These are phyloP conservation scores for Takakia lepidozioides DNA, from an alignment of 225 moss, liverwort and hornwort species.

Conservation along the genomic window DNA sequence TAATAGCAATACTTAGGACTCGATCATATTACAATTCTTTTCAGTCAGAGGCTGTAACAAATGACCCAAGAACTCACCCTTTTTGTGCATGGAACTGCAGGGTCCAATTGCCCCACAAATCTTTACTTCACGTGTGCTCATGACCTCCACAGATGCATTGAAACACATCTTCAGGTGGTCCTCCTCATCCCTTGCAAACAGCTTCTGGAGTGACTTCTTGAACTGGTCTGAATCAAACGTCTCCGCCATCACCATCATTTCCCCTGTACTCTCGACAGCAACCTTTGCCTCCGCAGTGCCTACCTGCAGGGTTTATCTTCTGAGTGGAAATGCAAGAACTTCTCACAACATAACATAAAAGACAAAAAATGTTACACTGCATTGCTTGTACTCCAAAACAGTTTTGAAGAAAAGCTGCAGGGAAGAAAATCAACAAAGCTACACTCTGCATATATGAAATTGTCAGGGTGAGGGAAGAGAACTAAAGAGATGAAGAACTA, in stretches of 20 bases:
- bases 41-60: no score
- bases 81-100: constrained; percentile 80
- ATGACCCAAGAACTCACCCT: constrained; percentile 45
- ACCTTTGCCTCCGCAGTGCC: constrained; percentile 81
- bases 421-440: no score
- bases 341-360: no score
- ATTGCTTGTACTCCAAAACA: no score
- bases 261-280: constrained; percentile 82
- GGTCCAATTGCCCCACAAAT: constrained; percentile 89
- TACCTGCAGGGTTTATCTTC: constrained; percentile 43
- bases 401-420: no score
- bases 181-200: constrained; percentile 71
- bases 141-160: constrained; percentile 74
- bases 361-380: no score
- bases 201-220: constrained; percentile 72
- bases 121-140: constrained; percentile 94
- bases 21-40: no score
- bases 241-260: constrained; percentile 87
- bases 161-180: constrained; percentile 76
- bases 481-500: no score
- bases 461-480: no score
- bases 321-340: no score
- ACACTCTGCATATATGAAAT: no score
- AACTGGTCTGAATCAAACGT: constrained; percentile 93
- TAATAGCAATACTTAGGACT: no score